These are phyloP conservation scores for Hypoxylon fuscum DNA, from an alignment of 495 filamentous ascomycete genomes.

Conservation along the genomic window DNA sequence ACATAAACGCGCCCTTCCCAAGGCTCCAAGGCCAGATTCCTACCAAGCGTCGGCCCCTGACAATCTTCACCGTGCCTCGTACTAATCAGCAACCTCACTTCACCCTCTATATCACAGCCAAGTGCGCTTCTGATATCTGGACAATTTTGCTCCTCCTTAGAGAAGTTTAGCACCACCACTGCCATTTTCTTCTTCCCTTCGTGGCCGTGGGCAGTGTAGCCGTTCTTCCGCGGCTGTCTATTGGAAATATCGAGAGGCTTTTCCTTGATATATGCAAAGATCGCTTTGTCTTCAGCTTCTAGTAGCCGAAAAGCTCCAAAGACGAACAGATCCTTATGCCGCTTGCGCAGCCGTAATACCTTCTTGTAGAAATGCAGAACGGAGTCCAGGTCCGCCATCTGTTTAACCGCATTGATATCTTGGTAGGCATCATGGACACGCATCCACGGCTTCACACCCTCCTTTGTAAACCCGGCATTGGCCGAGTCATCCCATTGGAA, in stretches of 20 bases:
- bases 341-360: conserved; percentile 53
- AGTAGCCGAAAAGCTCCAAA: conserved; percentile 57
- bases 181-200: conserved; percentile 21
- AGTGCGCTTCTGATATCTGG: conserved; percentile 37
- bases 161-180: conserved; percentile 48
- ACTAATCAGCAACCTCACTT: conserved; percentile 15
- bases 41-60: conserved; percentile 2
- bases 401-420: conserved; percentile 60
- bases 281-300: conserved; percentile 47
- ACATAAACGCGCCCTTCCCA: conserved; percentile 39
- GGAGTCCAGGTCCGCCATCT: conserved; percentile 49
- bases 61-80: conserved; percentile 3
- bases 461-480: conserved; percentile 60
- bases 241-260: conserved; percentile 5
- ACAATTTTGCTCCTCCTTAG: conserved; percentile 7
- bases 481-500: conserved; percentile 68
- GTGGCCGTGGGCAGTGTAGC: not conserved
- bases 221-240: conserved; percentile 7
- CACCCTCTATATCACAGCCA: conserved; percentile 6
- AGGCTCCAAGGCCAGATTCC: conserved; percentile 4
- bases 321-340: conserved; percentile 54
- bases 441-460: conserved; percentile 64
- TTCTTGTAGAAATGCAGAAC: conserved; percentile 59
- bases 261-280: conserved; percentile 57
- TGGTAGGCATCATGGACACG: conserved; percentile 62